Evolutionary conservation across 176 grass and related monocot genomes (phyloP).

Genomic region (Chloris gayana): DNA sequence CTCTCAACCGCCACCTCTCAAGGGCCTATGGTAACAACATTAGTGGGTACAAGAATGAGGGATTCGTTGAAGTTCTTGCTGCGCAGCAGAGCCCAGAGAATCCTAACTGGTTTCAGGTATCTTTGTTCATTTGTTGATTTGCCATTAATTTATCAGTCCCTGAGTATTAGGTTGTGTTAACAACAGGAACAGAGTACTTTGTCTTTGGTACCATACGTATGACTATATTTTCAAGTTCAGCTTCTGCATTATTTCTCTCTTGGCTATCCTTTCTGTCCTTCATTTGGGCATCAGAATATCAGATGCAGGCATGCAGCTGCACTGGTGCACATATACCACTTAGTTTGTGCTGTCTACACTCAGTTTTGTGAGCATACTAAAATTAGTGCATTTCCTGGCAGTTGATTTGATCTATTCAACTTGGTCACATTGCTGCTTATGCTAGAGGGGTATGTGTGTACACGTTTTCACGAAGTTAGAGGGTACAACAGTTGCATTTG

Average conservation of each 20-base stretch:
- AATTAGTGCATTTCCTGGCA: background rate
- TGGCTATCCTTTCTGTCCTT: background rate
- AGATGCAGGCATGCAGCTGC: constrained; percentile 4
- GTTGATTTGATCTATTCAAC: constrained; percentile 6
- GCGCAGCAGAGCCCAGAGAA: constrained; percentile 97
- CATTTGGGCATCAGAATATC: background rate
- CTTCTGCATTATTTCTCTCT: constrained; percentile 16
- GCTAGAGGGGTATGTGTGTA: background rate
- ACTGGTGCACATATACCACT: background rate
- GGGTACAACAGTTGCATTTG: background rate
- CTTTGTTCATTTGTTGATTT: constrained; percentile 2
- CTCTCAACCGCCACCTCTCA: constrained; percentile 90
- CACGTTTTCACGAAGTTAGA: constrained; percentile 23
- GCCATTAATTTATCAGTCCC: constrained; percentile 9
- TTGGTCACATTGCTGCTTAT: constrained; percentile 6
- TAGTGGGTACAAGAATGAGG: constrained; percentile 93
- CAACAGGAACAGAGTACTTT: background rate
- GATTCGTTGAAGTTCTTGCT: constrained; percentile 95
- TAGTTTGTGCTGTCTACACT: background rate
- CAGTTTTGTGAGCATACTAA: background rate
- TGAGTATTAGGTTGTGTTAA: background rate
- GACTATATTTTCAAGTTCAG: background rate
- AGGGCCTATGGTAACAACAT: constrained; percentile 94
- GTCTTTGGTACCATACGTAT: background rate
- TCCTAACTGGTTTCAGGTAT: constrained; percentile 99